phyloP scores from a whole-genome alignment of 2,329 filamentous ascomycete genomes.

The Diplocarpon mali region DNA sequence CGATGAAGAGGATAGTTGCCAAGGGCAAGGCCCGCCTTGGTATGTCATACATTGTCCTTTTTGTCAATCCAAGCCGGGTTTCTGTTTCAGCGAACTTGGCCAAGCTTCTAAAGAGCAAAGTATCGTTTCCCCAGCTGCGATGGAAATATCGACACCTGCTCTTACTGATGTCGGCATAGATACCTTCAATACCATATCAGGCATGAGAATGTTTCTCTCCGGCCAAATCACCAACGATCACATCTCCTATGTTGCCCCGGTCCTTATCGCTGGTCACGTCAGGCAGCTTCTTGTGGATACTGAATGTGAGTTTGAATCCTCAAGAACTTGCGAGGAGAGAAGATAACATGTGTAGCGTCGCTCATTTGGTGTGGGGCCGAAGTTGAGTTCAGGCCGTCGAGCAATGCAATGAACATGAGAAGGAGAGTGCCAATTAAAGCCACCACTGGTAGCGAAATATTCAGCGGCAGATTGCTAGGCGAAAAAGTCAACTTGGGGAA shows the following conservation, averaged over 20 bases:
- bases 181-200: too few species aligned
- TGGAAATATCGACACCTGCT: too few species aligned
- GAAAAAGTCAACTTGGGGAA: conserved; percentile 26
- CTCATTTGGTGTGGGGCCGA: conserved; percentile 19
- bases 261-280: conserved; percentile 20
- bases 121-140: too few species aligned
- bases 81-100: too few species aligned
- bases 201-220: conserved; percentile 1
- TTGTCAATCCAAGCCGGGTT: too few species aligned
- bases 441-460: conserved; percentile 23
- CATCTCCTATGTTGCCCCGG: conserved; percentile 21
- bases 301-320: conserved; percentile 18
- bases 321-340: neutral
- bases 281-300: conserved; percentile 25
- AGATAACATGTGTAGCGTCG: conserved; percentile 16
- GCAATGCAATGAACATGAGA: conserved; percentile 18
- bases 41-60: too few species aligned
- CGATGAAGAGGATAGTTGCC: too few species aligned
- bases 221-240: conserved; percentile 23
- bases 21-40: too few species aligned
- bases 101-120: too few species aligned
- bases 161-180: too few species aligned
- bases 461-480: conserved; percentile 23
- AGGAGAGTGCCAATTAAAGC: conserved; percentile 20
- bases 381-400: too few species aligned